Conservation (phyloP, 805 yeast genomes). For the Saccharomycopsis fibuligera region DNA sequence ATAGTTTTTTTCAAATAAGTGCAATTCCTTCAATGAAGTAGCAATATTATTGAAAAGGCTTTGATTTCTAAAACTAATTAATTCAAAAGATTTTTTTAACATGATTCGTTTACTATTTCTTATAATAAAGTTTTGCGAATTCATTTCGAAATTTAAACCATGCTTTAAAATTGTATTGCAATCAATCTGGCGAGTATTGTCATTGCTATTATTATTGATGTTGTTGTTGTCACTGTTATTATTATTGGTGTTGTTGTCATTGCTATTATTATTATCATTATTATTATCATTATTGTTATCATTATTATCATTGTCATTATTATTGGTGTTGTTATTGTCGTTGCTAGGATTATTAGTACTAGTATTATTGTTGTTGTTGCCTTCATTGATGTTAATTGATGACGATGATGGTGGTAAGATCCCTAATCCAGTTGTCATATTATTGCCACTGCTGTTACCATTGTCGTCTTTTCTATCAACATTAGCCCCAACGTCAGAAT, state of each 20-base stretch:
- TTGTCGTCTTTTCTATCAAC: neutral
- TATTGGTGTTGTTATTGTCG: neutral
- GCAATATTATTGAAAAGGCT: conserved; percentile 14
- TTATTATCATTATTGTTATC: too few relatives aligned
- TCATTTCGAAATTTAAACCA: conserved; percentile 13
- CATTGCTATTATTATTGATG: neutral
- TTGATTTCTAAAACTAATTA: conserved; percentile 14
- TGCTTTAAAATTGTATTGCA: conserved; percentile 16
- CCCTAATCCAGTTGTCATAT: too few relatives aligned
- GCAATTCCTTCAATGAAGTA: conserved; percentile 1
- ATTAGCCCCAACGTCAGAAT: too few relatives aligned
- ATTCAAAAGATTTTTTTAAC: conserved; percentile 16
- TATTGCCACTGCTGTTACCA: too few relatives aligned
- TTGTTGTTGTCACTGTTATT: neutral
- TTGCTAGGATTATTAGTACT: neutral
- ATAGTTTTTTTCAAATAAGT: neutral
- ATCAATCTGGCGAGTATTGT: neutral
- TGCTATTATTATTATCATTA: too few relatives aligned
- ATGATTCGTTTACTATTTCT: conserved; percentile 10
- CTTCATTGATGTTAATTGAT: too few relatives aligned
- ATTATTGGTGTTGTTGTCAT: neutral
- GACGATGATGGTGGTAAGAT: too few relatives aligned
- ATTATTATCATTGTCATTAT: neutral
- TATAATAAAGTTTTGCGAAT: conserved; percentile 14
- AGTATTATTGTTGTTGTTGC: too few relatives aligned